phyloP scores from a whole-genome alignment of 352 stramenopile genomes.

The Pythium brachiatum region DNA sequence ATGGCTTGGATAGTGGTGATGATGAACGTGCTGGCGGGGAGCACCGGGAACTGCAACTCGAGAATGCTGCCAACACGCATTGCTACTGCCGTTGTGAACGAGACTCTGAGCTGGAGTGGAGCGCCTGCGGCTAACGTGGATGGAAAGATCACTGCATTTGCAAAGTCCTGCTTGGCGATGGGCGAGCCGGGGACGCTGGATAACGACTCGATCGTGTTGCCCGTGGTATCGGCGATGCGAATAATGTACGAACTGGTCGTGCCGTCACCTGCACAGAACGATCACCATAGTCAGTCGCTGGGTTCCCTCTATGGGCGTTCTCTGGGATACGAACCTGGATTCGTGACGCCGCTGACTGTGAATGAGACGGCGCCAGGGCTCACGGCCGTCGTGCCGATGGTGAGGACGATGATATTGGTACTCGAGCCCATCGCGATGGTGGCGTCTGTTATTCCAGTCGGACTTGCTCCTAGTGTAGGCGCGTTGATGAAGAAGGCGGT shows the following conservation, averaged over 20 bases:
- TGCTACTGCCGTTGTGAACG: conserved; percentile 40
- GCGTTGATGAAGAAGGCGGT: conserved; percentile 43
- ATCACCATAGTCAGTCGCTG: not conserved
- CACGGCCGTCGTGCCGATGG: conserved; percentile 27
- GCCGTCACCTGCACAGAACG: conserved; percentile 31
- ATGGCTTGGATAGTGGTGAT: conserved; percentile 26
- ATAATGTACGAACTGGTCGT: conserved; percentile 42
- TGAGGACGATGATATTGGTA: conserved; percentile 34
- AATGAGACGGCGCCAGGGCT: conserved; percentile 36
- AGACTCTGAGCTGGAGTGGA: conserved; percentile 30
- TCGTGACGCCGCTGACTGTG: conserved; percentile 48
- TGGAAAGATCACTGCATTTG: conserved; percentile 26
- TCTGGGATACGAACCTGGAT: too few species aligned
- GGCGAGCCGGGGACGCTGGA: conserved; percentile 27
- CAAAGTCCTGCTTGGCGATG: conserved; percentile 31
- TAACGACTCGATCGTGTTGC: conserved; percentile 35
- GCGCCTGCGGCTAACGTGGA: conserved; percentile 34
- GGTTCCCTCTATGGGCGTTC: too few species aligned
- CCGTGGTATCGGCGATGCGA: conserved; percentile 28
- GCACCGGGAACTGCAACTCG: conserved; percentile 43
- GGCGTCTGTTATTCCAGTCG: conserved; percentile 26
- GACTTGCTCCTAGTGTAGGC: conserved; percentile 19
- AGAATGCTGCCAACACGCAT: conserved; percentile 43
- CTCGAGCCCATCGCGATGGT: conserved; percentile 28
- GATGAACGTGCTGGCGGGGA: conserved; percentile 39